These are phyloP conservation scores for Vitis hybrid DNA, from an alignment of 177 flowering plant genomes.

Conservation along the genomic window DNA sequence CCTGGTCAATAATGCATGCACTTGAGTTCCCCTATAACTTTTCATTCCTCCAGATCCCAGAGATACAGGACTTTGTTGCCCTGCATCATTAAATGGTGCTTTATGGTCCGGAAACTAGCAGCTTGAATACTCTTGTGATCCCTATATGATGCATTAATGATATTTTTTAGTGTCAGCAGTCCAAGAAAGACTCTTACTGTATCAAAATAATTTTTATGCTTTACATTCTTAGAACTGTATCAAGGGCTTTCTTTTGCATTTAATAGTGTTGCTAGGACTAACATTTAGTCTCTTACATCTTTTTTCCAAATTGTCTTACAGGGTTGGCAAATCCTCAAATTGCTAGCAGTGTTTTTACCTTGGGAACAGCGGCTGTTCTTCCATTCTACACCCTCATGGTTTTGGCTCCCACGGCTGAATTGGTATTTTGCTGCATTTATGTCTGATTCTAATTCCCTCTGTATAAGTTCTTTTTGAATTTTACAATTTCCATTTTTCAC, in stretches of 20 bases:
- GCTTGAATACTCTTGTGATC: too few relatives aligned
- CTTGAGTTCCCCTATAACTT: too few relatives aligned
- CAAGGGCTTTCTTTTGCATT: neutral
- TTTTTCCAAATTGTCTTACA: slow-evolving; percentile 26
- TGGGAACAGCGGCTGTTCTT: slow-evolving; percentile 89
- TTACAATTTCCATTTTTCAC: neutral
- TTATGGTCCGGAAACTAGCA: too few relatives aligned
- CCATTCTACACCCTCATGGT: slow-evolving; percentile 95
- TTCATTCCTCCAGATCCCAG: too few relatives aligned
- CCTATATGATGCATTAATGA: neutral
- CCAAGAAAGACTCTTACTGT: neutral
- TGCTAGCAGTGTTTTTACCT: slow-evolving; percentile 67
- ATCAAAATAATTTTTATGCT: neutral
- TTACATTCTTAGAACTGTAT: neutral
- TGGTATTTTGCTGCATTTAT: slow-evolving; percentile 34
- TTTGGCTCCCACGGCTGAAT: slow-evolving; percentile 74
- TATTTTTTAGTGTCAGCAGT: neutral
- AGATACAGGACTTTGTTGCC: too few relatives aligned
- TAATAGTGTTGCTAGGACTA: neutral
- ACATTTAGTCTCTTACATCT: neutral
- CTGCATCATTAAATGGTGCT: too few relatives aligned
- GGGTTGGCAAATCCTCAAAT: slow-evolving; percentile 69
- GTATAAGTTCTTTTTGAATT: neutral
- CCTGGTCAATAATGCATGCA: too few relatives aligned
- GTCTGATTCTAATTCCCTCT: neutral